Evolutionary conservation across 2,329 filamentous ascomycete genomes (phyloP).

Genomic region (Ophiognomonia clavigignenti-juglandacearum): DNA sequence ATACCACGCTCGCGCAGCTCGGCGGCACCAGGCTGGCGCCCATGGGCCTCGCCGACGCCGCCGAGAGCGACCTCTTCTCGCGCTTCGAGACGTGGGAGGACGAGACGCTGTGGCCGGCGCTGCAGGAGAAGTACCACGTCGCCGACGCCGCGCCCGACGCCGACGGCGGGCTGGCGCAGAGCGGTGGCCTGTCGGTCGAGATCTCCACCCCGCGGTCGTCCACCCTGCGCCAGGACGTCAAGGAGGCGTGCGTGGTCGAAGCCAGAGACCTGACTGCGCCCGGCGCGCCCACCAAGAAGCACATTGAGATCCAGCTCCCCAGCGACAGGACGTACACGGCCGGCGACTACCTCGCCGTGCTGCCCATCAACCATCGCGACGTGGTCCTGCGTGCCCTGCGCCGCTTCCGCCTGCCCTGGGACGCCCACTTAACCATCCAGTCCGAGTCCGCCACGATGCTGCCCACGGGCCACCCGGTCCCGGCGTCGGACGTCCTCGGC

Average conservation of each 20-base stretch:
- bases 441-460: conserved; percentile 45
- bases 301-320: conserved; percentile 64
- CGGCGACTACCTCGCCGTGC: conserved; percentile 70
- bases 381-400: conserved; percentile 59
- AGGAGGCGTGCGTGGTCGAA: conserved; percentile 52
- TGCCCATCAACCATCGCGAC: conserved; percentile 63
- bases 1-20: conserved; percentile 43
- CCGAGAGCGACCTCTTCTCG: conserved; percentile 57
- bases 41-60: conserved; percentile 53
- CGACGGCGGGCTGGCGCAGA: conserved; percentile 11
- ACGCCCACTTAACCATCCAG: conserved; percentile 57
- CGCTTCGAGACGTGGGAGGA: conserved; percentile 62
- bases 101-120: conserved; percentile 39
- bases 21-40: conserved; percentile 42
- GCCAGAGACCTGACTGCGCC: conserved; percentile 44
- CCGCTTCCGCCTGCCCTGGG: conserved; percentile 62
- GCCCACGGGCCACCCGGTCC: conserved; percentile 50
- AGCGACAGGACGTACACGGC: conserved; percentile 60
- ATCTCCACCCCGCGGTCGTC: conserved; percentile 48
- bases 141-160: conserved; percentile 7
- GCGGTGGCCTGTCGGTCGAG: conserved; percentile 36
- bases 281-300: conserved; percentile 52
- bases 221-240: conserved; percentile 54
- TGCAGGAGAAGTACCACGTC: conserved; percentile 33
- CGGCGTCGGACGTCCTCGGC: conserved; percentile 58